Percentiles rank a stretch among this genome's conserved stretches.
Conservation (phyloP, 805 yeast genomes). For the Starmerella roubikii region DNA sequence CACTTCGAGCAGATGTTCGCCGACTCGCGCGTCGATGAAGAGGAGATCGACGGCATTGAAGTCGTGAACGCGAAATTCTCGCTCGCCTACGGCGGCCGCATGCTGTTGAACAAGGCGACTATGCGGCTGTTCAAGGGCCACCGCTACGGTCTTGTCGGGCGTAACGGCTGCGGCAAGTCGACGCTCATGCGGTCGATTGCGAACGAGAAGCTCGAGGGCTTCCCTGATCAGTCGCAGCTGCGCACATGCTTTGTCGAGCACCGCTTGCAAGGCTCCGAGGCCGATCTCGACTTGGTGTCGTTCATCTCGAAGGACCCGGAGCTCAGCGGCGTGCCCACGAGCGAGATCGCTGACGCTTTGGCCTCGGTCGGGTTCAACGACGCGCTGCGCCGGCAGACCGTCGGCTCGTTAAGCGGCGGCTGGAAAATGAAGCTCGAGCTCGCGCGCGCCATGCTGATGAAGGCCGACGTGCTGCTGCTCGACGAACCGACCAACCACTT, state of each 20-base stretch:
- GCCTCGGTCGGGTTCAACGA: constrained; percentile 82
- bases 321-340: constrained; percentile 43
- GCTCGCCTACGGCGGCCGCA: constrained; percentile 92
- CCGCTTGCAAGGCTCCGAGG: constrained; percentile 88
- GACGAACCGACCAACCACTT: constrained; percentile 99
- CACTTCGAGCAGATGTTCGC: constrained; percentile 28
- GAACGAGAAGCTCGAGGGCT: constrained; percentile 92
- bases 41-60: constrained; percentile 69
- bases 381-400: constrained; percentile 76
- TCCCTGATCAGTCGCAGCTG: constrained; percentile 77
- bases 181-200: constrained; percentile 95
- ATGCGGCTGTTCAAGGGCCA: constrained; percentile 83
- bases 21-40: constrained; percentile 37
- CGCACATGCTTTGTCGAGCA: constrained; percentile 96
- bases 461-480: constrained; percentile 82
- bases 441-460: constrained; percentile 98
- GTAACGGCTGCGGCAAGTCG: constrained; percentile 98
- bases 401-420: constrained; percentile 94
- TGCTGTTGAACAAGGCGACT: constrained; percentile 86
- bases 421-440: constrained; percentile 98
- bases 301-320: constrained; percentile 88
- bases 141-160: constrained; percentile 93
- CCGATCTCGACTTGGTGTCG: constrained; percentile 72
- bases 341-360: constrained; percentile 63
- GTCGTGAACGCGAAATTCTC: constrained; percentile 92